A percentile compares a stretch with the other conserved stretches of the same genome.
Conservation (phyloP, 306 rosid species). For the Potentilla sterilis region DNA sequence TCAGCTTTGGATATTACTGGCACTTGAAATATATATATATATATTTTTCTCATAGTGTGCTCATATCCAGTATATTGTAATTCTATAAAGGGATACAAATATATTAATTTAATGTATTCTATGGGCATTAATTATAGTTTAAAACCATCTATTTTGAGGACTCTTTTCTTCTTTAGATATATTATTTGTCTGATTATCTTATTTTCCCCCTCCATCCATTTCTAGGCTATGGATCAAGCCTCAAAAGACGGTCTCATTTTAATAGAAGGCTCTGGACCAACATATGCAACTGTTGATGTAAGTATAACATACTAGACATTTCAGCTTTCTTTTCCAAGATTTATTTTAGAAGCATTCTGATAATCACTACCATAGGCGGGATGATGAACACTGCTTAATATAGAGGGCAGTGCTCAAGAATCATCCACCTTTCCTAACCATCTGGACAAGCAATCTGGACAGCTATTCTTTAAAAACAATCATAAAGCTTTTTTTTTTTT, state of each 20-base stretch:
- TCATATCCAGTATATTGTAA: not conserved
- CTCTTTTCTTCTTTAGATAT: not conserved
- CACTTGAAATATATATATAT: not conserved
- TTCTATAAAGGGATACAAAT: not conserved
- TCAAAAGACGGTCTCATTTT: slow-evolving; percentile 65
- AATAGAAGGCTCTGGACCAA: slow-evolving; percentile 85
- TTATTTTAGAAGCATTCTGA: not conserved
- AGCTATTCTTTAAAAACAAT: slow-evolving; percentile 5
- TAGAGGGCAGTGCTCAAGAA: too few relatives aligned
- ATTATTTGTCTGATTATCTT: not conserved
- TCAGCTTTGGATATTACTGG: not conserved
- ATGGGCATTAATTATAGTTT: not conserved
- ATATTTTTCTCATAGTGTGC: not conserved
- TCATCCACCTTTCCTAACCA: too few relatives aligned
- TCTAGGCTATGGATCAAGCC: slow-evolving; percentile 75
- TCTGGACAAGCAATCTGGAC: not conserved
- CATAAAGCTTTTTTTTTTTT: not conserved
- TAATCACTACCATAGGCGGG: too few relatives aligned
- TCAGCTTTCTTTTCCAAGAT: not conserved
- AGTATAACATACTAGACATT: slow-evolving; percentile 25
- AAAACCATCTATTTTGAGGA: not conserved
- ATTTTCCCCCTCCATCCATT: slow-evolving; percentile 11
- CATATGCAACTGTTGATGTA: slow-evolving; percentile 89
- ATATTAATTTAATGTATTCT: not conserved
- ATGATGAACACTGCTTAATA: too few relatives aligned